Base-by-base conservation (phyloP, 345 rosid genomes). In the Citropsis articulata region DNA sequence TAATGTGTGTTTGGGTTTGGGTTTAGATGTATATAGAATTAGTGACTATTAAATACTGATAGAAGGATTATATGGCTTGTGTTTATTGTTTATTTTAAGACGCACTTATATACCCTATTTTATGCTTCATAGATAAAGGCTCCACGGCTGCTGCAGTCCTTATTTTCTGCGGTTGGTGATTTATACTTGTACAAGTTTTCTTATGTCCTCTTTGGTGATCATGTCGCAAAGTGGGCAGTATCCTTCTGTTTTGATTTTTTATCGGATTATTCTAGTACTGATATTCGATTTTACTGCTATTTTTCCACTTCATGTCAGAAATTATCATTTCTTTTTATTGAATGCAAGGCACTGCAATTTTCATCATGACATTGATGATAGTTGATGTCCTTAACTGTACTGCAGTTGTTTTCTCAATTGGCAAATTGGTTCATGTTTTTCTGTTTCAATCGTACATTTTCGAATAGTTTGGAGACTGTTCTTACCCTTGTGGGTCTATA, bases 111-210 rank as follows among this genome's bases (percentile, higher is more conserved):
- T 50, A 25, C 66, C 27, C 7, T 71, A 5, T 79, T 66, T 59
- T 31, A 28, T 76, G 81, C 57, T 85, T 78, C 76, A 67, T 79
- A 96, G 98, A 86, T 87, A 1, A 92, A 85, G 69, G 81, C 91
- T 56, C 98, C 98, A 31, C 87, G 94, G 81, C 83, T 96, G 76
- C 83, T 90, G 80, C 97, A 94, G 83, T 92, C 97, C 30, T 21
- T 92, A 77, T 89, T 96, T 82, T 92, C 95, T 78, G 97, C 98
- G 69, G 75, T 88, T 84, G 99, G 98, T 75, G 98, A 94, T 89
- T 85, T 96, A 64, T 96, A 88, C 84, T 71, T 89, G 73, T 92
- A 88, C 89, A 94, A 92, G 83, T 84, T 96, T 74, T 85, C 97
- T 5, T 63, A 38, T 78, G 86, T 72, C 75, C 80, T 92, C 6